Percentiles rank a stretch among this genome's conserved stretches.
phyloP scores from a whole-genome alignment of 257 asterid species.

The Forsythia suspensa region DNA sequence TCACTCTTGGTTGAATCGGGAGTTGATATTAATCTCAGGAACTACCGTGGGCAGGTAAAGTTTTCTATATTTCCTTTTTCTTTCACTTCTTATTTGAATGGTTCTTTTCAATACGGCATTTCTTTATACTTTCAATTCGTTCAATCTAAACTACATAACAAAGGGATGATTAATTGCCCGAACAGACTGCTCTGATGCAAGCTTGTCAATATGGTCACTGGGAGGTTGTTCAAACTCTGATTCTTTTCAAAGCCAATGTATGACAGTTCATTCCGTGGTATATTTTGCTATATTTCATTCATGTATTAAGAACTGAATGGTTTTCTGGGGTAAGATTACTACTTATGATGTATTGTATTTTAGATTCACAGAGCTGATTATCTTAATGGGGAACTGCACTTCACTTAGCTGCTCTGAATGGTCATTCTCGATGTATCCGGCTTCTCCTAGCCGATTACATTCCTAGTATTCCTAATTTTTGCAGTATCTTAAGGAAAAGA shows the following conservation, averaged over 20 bases:
- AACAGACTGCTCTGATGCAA: conserved; percentile 93
- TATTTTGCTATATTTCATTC: conserved; percentile 1
- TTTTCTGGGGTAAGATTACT: not conserved
- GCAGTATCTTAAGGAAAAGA: conserved; percentile 48
- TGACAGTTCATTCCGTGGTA: conserved; percentile 22
- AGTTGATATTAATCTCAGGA: conserved; percentile 82
- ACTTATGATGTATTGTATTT: conserved; percentile 26
- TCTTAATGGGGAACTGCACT: conserved; percentile 92
- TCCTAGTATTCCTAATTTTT: conserved; percentile 71
- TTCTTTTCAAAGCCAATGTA: conserved; percentile 82
- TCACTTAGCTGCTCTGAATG: conserved; percentile 87
- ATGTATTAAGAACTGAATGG: not conserved
- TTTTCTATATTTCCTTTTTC: not conserved
- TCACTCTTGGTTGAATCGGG: conserved; percentile 77
- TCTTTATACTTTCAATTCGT: not conserved
- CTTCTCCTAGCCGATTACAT: conserved; percentile 80
- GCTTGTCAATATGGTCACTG: conserved; percentile 93
- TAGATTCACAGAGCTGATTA: conserved; percentile 85
- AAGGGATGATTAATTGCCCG: conserved; percentile 8
- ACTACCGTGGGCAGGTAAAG: conserved; percentile 82
- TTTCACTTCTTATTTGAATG: not conserved
- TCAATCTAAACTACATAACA: not conserved
- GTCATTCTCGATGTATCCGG: conserved; percentile 77
- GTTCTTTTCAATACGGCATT: not conserved
- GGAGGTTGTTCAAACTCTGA: conserved; percentile 89